A percentile compares a stretch with the other conserved stretches of the same genome.
These are phyloP conservation scores for Coemansia furcata DNA, from an alignment of 192 early-diverging fungal species.

Conservation along the genomic window DNA sequence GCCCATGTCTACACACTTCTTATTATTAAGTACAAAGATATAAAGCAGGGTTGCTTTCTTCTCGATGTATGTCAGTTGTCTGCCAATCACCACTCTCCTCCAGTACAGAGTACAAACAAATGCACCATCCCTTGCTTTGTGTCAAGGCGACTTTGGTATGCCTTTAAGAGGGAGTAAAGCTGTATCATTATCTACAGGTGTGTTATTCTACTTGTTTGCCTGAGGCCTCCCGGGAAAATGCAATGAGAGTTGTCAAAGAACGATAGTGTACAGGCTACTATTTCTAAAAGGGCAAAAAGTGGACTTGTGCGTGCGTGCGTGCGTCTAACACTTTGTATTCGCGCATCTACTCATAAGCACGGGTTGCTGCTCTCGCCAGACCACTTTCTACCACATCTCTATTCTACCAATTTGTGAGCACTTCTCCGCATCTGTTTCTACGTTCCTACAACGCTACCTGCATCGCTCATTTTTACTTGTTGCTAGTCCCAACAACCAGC, in stretches of 20 bases:
- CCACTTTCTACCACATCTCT: neutral
- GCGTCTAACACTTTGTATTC: neutral
- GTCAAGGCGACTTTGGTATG: neutral
- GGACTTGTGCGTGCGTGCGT: neutral
- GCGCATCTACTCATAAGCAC: neutral
- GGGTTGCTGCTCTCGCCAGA: neutral
- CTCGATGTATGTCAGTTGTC: neutral
- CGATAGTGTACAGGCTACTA: neutral
- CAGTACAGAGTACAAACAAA: neutral
- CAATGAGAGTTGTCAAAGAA: neutral
- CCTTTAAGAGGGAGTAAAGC: neutral
- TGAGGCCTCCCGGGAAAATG: neutral
- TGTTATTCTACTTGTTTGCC: neutral
- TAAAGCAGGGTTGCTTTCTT: neutral
- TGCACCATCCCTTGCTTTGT: constrained; percentile 6
- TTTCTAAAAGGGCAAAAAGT: neutral
- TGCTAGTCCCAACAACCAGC: neutral
- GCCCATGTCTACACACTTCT: neutral
- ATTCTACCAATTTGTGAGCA: neutral
- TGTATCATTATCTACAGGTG: neutral
- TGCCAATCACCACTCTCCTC: neutral
- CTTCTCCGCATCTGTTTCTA: neutral
- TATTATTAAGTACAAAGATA: neutral
- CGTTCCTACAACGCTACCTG: neutral
- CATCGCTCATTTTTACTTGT: neutral